A percentile compares a stretch with the other conserved stretches of the same genome.
Evolutionary conservation across 306 rosid genomes (phyloP).

Genomic region (Bauhinia variegata): DNA sequence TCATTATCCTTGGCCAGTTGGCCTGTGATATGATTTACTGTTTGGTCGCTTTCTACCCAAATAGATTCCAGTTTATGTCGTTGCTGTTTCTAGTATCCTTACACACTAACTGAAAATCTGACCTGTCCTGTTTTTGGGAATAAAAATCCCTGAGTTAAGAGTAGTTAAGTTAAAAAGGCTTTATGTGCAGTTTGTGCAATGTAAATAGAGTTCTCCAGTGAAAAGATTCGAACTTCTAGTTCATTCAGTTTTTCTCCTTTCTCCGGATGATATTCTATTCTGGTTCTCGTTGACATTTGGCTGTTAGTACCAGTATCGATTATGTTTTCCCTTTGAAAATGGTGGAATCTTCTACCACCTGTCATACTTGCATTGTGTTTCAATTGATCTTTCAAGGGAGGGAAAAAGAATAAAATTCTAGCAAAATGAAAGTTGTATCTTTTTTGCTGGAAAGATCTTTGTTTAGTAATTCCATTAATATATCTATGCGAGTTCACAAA

Average conservation of each 20-base stretch:
- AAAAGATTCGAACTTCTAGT: no score
- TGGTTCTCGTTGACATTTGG: slow-evolving; percentile 11
- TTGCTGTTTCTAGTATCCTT: no score
- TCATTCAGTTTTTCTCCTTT: not conserved
- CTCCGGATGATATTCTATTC: slow-evolving; percentile 19
- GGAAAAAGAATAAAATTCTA: no score
- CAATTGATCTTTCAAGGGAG: not conserved
- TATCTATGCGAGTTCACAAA: not conserved
- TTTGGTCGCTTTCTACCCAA: not conserved
- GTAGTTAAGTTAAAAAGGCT: no score
- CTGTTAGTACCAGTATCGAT: slow-evolving; percentile 10
- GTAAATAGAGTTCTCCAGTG: no score
- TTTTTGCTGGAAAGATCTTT: slow-evolving; percentile 22
- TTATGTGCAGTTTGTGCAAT: no score
- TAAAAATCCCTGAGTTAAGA: no score
- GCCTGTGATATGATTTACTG: not conserved
- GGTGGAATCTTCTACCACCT: not conserved
- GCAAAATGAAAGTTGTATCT: slow-evolving; percentile 10
- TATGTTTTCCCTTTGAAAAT: not conserved
- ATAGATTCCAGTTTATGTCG: not conserved
- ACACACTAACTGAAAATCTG: no score
- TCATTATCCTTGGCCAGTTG: not conserved
- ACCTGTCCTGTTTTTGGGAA: no score
- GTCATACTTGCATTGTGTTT: not conserved
- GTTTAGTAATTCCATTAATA: slow-evolving; percentile 5